Evolutionary conservation across 2,329 filamentous ascomycete genomes (phyloP).

Genomic region (Cryphonectria radicalis): DNA sequence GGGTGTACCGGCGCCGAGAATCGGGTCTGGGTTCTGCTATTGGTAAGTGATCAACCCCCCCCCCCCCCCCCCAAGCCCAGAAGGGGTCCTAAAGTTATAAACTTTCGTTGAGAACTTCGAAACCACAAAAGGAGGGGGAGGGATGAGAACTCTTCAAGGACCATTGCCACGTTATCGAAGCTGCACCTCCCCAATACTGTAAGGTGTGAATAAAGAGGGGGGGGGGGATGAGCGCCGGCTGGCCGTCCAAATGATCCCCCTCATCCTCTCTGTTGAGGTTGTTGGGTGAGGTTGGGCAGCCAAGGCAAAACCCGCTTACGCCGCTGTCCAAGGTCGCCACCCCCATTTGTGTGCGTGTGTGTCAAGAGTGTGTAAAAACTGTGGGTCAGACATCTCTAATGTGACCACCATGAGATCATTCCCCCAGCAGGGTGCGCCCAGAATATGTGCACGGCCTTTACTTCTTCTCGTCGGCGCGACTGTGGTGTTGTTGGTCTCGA

Average conservation of each 20-base stretch:
- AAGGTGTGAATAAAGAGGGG: neutral
- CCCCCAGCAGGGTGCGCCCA: neutral
- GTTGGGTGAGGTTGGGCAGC: neutral
- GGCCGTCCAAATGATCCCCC: neutral
- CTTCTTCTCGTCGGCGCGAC: no score
- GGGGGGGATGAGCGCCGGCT: neutral
- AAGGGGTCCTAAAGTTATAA: neutral
- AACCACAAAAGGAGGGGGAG: neutral
- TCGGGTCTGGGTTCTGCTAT: neutral
- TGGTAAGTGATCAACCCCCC: constrained; percentile 2
- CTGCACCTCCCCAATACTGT: neutral
- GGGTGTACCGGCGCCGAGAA: neutral
- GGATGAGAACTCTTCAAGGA: neutral
- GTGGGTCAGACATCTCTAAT: neutral
- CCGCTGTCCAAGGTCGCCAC: neutral
- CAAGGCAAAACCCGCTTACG: neutral
- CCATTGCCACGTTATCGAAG: neutral
- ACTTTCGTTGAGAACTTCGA: neutral
- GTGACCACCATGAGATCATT: neutral
- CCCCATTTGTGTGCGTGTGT: neutral
- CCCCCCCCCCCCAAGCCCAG: neutral
- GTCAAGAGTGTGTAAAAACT: neutral
- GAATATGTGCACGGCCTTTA: no score
- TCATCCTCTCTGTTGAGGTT: no score
- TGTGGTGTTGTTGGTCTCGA: no score